Percentiles rank a stretch among this genome's conserved stretches.
phyloP scores from a whole-genome alignment of 306 rosid species.

The Malus orientalis region DNA sequence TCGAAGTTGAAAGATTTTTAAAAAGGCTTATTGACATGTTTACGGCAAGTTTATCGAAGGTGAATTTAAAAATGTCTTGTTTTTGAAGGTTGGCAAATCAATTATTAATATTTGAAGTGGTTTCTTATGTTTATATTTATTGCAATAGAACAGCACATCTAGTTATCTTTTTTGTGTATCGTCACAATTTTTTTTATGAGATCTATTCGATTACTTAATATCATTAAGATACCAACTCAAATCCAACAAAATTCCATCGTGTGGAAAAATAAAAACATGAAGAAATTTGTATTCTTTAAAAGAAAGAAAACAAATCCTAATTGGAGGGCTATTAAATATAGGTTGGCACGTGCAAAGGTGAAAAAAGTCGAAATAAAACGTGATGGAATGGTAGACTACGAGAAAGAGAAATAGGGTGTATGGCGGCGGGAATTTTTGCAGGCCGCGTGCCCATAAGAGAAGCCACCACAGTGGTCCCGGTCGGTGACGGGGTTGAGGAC shows the following conservation, averaged over 20 bases:
- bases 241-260: not conserved
- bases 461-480: conserved; percentile 55
- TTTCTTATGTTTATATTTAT: no score
- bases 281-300: not conserved
- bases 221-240: not conserved
- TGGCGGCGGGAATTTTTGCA: conserved; percentile 96
- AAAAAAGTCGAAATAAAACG: conserved; percentile 26
- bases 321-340: not conserved
- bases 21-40: not conserved
- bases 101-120: not conserved
- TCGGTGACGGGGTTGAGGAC: conserved; percentile 16
- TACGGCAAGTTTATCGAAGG: not conserved
- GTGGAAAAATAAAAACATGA: not conserved
- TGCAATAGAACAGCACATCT: no score
- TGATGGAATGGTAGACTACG: conserved; percentile 45
- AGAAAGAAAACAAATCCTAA: not conserved
- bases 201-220: not conserved
- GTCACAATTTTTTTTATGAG: no score
- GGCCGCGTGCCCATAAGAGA: conserved; percentile 57
- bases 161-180: accelerated
- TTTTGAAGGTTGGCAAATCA: not conserved
- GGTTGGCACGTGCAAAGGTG: conserved; percentile 35
- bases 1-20: not conserved
- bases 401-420: not conserved
- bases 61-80: no score